Evolutionary conservation across 805 yeast genomes (phyloP).

Genomic region (Wickerhamiella kazuoi): DNA sequence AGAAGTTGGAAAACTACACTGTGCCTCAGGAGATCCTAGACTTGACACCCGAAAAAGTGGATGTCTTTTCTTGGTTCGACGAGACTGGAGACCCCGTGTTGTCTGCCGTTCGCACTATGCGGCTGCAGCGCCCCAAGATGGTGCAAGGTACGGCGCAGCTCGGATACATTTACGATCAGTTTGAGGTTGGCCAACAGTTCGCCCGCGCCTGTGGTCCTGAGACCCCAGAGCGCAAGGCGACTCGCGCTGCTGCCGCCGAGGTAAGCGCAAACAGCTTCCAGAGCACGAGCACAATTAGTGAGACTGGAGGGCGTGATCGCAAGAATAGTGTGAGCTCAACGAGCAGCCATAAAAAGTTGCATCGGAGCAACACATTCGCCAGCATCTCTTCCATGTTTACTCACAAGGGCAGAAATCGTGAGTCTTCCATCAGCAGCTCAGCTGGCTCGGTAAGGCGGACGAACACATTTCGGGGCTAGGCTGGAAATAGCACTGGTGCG

Average conservation of each 20-base stretch:
- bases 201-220: slow-evolving; percentile 4
- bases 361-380: not conserved
- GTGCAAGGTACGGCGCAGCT: slow-evolving; percentile 25
- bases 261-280: not conserved
- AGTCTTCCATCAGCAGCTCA: not conserved
- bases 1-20: not conserved
- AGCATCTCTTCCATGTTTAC: not conserved
- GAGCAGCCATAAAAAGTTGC: not conserved
- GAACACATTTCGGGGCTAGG: too few relatives aligned
- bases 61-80: slow-evolving; percentile 12
- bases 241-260: not conserved
- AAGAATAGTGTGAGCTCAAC: not conserved
- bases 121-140: slow-evolving; percentile 27
- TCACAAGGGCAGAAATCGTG: not conserved
- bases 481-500: too few relatives aligned
- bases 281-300: not conserved
- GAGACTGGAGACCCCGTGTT: slow-evolving; percentile 11
- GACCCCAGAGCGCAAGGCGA: slow-evolving; percentile 2
- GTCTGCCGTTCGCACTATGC: slow-evolving; percentile 19
- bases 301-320: not conserved
- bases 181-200: slow-evolving; percentile 16
- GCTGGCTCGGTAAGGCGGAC: too few relatives aligned
- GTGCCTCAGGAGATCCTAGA: slow-evolving; percentile 6
- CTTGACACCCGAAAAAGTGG: slow-evolving; percentile 8
- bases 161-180: slow-evolving; percentile 22